phyloP scores from a whole-genome alignment of 805 yeast species.

The Monosporozyma siamensis region DNA sequence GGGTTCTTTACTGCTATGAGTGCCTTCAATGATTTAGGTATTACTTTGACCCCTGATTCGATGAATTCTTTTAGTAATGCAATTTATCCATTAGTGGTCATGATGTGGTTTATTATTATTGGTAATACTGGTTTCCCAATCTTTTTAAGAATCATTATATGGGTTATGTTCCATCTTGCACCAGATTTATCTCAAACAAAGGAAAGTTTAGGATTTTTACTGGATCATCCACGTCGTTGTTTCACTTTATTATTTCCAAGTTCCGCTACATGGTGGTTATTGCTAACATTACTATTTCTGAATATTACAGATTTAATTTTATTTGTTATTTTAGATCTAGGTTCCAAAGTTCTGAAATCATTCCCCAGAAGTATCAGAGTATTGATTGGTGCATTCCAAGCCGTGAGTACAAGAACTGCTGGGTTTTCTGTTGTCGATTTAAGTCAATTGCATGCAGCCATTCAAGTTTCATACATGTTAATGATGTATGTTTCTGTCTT shows the following conservation, averaged over 20 bases:
- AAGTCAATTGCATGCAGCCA: slow-evolving; percentile 70
- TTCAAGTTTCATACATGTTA: slow-evolving; percentile 84
- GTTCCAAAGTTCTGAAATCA: slow-evolving; percentile 40
- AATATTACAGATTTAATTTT: slow-evolving; percentile 73
- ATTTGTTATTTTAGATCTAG: slow-evolving; percentile 69
- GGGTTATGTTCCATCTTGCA: slow-evolving; percentile 63
- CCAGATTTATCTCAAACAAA: slow-evolving; percentile 51
- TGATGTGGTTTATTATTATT: slow-evolving; percentile 65
- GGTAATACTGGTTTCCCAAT: slow-evolving; percentile 97
- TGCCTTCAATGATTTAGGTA: slow-evolving; percentile 78
- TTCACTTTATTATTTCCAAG: slow-evolving; percentile 88
- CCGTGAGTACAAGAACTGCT: slow-evolving; percentile 88
- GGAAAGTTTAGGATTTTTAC: slow-evolving; percentile 75
- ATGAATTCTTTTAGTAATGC: slow-evolving; percentile 58
- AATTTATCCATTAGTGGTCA: slow-evolving; percentile 53
- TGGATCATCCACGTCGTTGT: slow-evolving; percentile 96
- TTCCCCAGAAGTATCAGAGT: slow-evolving; percentile 61
- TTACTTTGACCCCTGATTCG: slow-evolving; percentile 72
- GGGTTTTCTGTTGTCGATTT: slow-evolving; percentile 75
- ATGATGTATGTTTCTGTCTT: slow-evolving; percentile 98
- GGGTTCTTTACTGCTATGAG: slow-evolving; percentile 76
- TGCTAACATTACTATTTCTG: slow-evolving; percentile 59
- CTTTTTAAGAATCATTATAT: slow-evolving; percentile 66
- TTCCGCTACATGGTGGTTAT: slow-evolving; percentile 91
- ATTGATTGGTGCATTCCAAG: slow-evolving; percentile 80